Conservation (phyloP, 2,329 filamentous ascomycete genomes). For the Chrysoporthe austroafricana region DNA sequence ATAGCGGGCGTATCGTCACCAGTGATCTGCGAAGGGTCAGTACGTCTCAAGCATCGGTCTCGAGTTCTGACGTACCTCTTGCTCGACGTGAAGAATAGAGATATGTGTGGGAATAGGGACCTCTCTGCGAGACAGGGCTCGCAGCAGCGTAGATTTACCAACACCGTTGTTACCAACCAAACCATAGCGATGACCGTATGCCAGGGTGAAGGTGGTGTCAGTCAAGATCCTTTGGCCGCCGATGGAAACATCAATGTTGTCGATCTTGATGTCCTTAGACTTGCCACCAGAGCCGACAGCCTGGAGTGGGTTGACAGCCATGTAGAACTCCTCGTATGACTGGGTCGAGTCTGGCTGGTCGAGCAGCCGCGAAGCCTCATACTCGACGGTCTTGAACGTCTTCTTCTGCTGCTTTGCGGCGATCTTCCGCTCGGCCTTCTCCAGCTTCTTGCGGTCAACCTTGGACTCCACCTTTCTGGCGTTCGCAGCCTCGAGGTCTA, state of each 20-base stretch:
- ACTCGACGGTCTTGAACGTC: slow-evolving; percentile 96
- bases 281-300: slow-evolving; percentile 76
- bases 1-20: slow-evolving; percentile 95
- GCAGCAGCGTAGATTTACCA: slow-evolving; percentile 91
- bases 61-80: slow-evolving; percentile 68
- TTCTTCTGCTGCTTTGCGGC: slow-evolving; percentile 99
- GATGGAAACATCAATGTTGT: slow-evolving; percentile 94
- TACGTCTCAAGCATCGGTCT: not conserved
- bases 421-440: slow-evolving; percentile 97
- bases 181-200: slow-evolving; percentile 93
- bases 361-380: slow-evolving; percentile 89
- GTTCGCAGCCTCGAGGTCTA: slow-evolving; percentile 94
- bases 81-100: slow-evolving; percentile 97
- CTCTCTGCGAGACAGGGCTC: slow-evolving; percentile 90
- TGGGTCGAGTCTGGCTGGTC: slow-evolving; percentile 81
- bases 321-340: slow-evolving; percentile 99
- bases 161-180: slow-evolving; percentile 99
- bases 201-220: slow-evolving; percentile 86
- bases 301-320: slow-evolving; percentile 97
- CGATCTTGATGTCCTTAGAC: slow-evolving; percentile 98
- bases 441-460: slow-evolving; percentile 97
- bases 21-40: slow-evolving; percentile 63
- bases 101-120: slow-evolving; percentile 95
- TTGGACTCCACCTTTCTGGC: slow-evolving; percentile 93
- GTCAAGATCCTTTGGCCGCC: slow-evolving; percentile 85